phyloP scores from a whole-genome alignment of 2,329 filamentous ascomycete genomes.

The Acrocalymma vagum region DNA sequence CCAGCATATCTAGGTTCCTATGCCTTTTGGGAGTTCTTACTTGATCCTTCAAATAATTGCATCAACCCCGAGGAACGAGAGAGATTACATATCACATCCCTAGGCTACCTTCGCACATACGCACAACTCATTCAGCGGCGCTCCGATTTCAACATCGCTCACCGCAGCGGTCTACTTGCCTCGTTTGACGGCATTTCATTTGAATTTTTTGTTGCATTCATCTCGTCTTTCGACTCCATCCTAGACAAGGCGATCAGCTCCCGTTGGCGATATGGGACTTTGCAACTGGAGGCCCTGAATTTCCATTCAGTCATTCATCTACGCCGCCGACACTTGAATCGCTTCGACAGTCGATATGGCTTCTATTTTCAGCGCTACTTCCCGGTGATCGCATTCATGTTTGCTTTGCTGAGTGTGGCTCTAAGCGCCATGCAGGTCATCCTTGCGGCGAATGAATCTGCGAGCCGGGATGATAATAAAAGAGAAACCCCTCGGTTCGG shows the following conservation, averaged over 20 bases:
- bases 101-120: constrained; percentile 29
- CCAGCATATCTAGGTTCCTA: constrained; percentile 23
- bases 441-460: constrained; percentile 17
- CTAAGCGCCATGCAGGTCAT: constrained; percentile 33
- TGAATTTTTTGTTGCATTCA: constrained; percentile 22
- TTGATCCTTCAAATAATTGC: constrained; percentile 16
- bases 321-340: constrained; percentile 25
- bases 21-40: constrained; percentile 29
- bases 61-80: constrained; percentile 15
- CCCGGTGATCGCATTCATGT: constrained; percentile 25
- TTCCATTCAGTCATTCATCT: constrained; percentile 26
- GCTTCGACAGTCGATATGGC: constrained; percentile 23
- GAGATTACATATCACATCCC: constrained; percentile 7
- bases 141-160: constrained; percentile 27
- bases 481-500: constrained; percentile 19
- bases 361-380: constrained; percentile 28
- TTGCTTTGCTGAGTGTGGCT: constrained; percentile 25
- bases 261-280: constrained; percentile 25
- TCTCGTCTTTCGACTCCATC: constrained; percentile 18
- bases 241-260: constrained; percentile 13
- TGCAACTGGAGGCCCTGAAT: constrained; percentile 27
- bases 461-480: constrained; percentile 25
- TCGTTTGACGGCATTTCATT: constrained; percentile 11
- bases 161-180: constrained; percentile 13
- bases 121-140: constrained; percentile 20